phyloP scores from a whole-genome alignment of 208 protist species.

The Strigomonas galati region DNA sequence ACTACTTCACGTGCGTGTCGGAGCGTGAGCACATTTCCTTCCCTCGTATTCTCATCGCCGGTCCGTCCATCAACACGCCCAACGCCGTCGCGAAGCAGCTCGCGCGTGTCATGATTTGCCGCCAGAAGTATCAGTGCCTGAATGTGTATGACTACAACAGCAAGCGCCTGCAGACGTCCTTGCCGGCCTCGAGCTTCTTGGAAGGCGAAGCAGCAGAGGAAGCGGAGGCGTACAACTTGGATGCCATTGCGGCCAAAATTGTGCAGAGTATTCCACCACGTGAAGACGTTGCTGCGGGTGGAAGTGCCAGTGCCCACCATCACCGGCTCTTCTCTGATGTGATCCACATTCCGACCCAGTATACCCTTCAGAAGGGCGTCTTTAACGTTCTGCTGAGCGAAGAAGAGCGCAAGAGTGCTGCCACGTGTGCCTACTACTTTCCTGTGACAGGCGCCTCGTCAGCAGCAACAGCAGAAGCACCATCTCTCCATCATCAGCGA shows the following conservation, averaged over 20 bases:
- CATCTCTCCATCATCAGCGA: no score
- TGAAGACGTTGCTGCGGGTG: not conserved
- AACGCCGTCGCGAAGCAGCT: constrained; percentile 34
- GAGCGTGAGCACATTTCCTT: constrained; percentile 37
- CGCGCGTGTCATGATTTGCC: constrained; percentile 26
- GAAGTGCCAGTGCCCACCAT: not conserved
- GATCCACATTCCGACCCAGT: constrained; percentile 1
- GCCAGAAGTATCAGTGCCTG: constrained; percentile 41
- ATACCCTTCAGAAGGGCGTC: constrained; percentile 26
- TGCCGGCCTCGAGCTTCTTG: not conserved
- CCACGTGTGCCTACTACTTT: constrained; percentile 7
- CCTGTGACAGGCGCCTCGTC: not conserved
- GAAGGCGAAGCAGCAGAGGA: not conserved
- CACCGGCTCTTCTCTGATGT: not conserved
- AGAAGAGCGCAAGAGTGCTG: not conserved
- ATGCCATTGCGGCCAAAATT: not conserved
- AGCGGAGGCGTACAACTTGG: not conserved
- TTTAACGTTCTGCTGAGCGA: constrained; percentile 22
- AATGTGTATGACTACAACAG: constrained; percentile 1
- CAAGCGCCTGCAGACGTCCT: not conserved
- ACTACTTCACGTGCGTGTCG: constrained; percentile 19
- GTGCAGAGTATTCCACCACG: not conserved
- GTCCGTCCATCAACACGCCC: constrained; percentile 27
- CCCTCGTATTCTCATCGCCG: constrained; percentile 73
- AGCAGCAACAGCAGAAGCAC: not conserved